Base-by-base conservation (phyloP, 148 eudicot species). In the Euryodendron excelsum region DNA sequence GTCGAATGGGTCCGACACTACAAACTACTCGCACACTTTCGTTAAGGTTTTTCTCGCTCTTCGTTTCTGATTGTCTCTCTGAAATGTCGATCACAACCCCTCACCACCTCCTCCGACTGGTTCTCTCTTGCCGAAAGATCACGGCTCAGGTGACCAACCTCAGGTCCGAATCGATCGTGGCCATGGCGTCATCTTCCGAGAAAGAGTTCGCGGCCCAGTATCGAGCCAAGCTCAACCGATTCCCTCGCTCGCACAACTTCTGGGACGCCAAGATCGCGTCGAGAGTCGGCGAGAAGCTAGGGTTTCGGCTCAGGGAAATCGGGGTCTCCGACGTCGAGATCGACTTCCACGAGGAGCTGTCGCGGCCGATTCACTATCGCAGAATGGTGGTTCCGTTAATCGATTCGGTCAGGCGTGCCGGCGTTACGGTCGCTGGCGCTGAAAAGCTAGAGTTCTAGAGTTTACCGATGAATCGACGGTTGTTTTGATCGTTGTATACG, bases 141-240 rank as follows among this genome's bases (percentile, higher is more conserved):
- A 89, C 91, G 0, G 97, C 94, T 0, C 97, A 90, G 55, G 97
- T 90, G 4, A 92, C 94, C 0, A 74, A 77, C 74, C 63, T 86
- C 18, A 31, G 68, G 50, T 83, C 91, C 2, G 79, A 88, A 13
- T 77, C 97, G 21, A 90, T 92, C 69, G 78, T 92, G 53, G 94
- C 97, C 23, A 89, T 92, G 92, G 97, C 97, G 0, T 92, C 94
- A 1, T 90, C 97, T 3, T 63, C 88, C 6, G 97, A 92, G 72
- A 88, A 87, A 30, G 97, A 92, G n/a, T 92, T 92, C 85, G 75
- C 68, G 31, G 33, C 88, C 3, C 87, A 78, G 25, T 82, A 84
- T 72, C 81, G 89, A 44, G 83, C 91, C 60, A 80, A 82, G 18
- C 88, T 89, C 53, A 77, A 84, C 41, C 89, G 90, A 0, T 82